Evolutionary conservation across 495 filamentous ascomycete species (phyloP).

Genomic region (Aspergillus saccharolyticus): DNA sequence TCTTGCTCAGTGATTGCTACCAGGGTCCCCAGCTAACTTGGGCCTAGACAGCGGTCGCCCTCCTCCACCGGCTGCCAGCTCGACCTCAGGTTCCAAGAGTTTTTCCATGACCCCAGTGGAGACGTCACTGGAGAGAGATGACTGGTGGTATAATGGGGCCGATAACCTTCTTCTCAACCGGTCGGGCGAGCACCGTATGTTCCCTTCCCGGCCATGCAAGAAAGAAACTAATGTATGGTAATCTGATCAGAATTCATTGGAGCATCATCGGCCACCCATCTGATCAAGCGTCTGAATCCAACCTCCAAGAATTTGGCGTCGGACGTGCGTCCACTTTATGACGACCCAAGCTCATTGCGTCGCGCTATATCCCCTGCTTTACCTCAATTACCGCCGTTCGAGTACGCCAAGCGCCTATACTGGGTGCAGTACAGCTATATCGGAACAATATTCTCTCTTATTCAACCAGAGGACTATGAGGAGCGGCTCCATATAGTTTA

Average conservation of each 20-base stretch:
- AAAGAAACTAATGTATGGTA: background rate
- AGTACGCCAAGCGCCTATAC: constrained; percentile 43
- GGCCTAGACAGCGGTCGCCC: constrained; percentile 4
- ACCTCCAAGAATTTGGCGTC: constrained; percentile 32
- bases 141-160: constrained; percentile 39
- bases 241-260: constrained; percentile 28
- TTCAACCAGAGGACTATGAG: constrained; percentile 40
- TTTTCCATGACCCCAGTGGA: constrained; percentile 20
- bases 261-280: constrained; percentile 31
- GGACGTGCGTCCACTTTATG: constrained; percentile 38
- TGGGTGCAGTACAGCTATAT: constrained; percentile 47
- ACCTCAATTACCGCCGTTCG: constrained; percentile 38
- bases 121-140: constrained; percentile 27
- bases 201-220: too few species aligned
- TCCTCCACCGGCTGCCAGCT: constrained; percentile 9
- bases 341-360: constrained; percentile 32
- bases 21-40: background rate
- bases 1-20: background rate
- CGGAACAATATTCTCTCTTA: constrained; percentile 49
- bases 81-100: constrained; percentile 1
- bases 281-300: constrained; percentile 34
- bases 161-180: constrained; percentile 33
- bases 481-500: constrained; percentile 37
- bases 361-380: constrained; percentile 23
- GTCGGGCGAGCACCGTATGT: constrained; percentile 36